Evolutionary conservation across 108 stramenopile species (phyloP).

Genomic region (Thalassiosira profunda): DNA sequence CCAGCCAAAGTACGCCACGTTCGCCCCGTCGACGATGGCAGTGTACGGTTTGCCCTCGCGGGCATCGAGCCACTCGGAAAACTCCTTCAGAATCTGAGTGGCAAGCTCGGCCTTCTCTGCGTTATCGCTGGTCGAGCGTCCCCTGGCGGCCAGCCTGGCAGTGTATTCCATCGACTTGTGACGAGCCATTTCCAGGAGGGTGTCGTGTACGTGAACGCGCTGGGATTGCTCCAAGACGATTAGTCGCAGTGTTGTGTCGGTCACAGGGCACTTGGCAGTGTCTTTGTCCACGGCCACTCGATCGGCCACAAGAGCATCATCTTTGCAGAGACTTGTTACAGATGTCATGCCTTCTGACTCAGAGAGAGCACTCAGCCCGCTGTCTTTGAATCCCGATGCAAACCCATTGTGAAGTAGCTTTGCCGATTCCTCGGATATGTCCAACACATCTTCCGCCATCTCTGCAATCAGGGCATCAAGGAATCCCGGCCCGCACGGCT

Average conservation of each 20-base stretch:
- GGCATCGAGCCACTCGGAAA: conserved; percentile 49
- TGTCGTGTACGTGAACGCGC: conserved; percentile 46
- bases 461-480: conserved; percentile 40
- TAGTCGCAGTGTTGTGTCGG: conserved; percentile 43
- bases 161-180: conserved; percentile 48
- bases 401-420: conserved; percentile 29
- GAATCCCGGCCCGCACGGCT: conserved; percentile 31
- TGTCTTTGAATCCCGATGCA: conserved; percentile 43
- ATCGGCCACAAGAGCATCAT: conserved; percentile 30
- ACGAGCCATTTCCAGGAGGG: conserved; percentile 46
- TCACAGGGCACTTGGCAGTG: conserved; percentile 43
- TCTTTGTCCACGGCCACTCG: conserved; percentile 39
- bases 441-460: conserved; percentile 55
- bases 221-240: conserved; percentile 46
- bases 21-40: conserved; percentile 51
- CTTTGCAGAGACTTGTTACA: conserved; percentile 11
- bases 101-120: conserved; percentile 47
- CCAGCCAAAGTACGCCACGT: conserved; percentile 58
- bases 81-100: conserved; percentile 40
- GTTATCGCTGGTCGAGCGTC: conserved; percentile 32
- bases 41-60: conserved; percentile 37
- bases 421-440: conserved; percentile 49
- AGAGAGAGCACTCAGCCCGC: too few relatives aligned
- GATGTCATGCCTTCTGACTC: too few relatives aligned
- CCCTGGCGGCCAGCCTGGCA: conserved; percentile 36